phyloP scores from a whole-genome alignment of 257 asterid species.

The Coffea canephora region DNA sequence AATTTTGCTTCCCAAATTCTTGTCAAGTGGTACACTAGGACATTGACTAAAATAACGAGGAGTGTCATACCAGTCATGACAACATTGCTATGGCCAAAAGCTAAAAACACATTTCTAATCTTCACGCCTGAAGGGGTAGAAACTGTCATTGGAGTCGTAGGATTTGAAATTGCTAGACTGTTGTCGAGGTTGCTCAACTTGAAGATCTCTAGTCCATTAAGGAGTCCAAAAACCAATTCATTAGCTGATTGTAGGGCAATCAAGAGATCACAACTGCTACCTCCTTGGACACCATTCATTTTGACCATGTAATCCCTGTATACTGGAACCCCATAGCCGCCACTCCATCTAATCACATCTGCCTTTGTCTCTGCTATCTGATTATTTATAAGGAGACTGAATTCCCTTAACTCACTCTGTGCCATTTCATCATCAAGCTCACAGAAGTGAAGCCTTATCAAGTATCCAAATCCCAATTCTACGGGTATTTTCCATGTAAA shows the following conservation, averaged over 20 bases:
- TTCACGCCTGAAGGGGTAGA: not conserved
- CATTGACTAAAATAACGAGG: not conserved
- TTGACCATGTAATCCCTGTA: constrained; percentile 18
- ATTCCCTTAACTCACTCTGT: not conserved
- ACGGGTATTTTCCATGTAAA: constrained; percentile 16
- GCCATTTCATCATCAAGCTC: not conserved
- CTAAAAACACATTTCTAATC: too few relatives aligned
- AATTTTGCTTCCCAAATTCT: constrained; percentile 3
- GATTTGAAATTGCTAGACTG: constrained; percentile 13
- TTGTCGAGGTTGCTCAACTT: constrained; percentile 25
- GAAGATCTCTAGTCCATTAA: constrained; percentile 23
- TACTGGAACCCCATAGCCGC: constrained; percentile 12
- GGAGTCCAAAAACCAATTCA: constrained; percentile 6
- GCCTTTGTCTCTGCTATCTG: constrained; percentile 13
- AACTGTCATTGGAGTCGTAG: not conserved
- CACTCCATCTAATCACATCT: constrained; percentile 8
- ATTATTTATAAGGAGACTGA: constrained; percentile 15
- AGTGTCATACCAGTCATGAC: not conserved
- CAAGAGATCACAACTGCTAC: constrained; percentile 17
- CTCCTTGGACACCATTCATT: constrained; percentile 17
- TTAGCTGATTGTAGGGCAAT: constrained; percentile 8
- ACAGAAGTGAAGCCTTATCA: constrained; percentile 17
- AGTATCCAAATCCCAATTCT: constrained; percentile 10
- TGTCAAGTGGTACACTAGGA: not conserved
- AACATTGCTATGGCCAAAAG: constrained; percentile 5